These are phyloP conservation scores for Alternaria brassicicola DNA, from an alignment of 2,329 filamentous ascomycete species.

Conservation along the genomic window DNA sequence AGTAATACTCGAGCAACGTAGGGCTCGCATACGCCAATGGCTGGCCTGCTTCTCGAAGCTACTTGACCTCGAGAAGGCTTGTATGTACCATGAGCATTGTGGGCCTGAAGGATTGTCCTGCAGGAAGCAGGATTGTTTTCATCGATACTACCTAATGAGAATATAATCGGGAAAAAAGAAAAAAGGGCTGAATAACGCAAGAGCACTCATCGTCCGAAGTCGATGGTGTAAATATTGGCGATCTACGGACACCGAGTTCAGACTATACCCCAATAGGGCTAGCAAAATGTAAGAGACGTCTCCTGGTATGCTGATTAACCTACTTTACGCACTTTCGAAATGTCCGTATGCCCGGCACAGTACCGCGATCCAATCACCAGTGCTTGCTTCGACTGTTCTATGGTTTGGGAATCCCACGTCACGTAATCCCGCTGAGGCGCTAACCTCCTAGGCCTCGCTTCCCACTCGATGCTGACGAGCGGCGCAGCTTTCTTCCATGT, in stretches of 20 bases:
- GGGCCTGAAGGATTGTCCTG: not conserved
- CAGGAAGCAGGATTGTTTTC: not conserved
- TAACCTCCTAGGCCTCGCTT: not conserved
- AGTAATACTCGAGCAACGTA: not conserved
- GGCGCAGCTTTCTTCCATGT: not conserved
- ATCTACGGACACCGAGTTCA: not conserved
- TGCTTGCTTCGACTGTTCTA: not conserved
- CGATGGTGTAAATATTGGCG: not conserved
- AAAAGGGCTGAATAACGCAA: not conserved
- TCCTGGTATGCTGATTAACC: not conserved
- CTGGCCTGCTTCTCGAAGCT: fast-evolving
- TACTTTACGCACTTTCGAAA: not conserved
- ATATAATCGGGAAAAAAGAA: not conserved
- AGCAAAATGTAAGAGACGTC: not conserved
- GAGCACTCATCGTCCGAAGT: not conserved
- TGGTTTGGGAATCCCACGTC: not conserved
- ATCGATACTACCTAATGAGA: not conserved
- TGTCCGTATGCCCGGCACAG: not conserved
- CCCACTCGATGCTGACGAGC: not conserved
- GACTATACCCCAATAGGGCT: not conserved
- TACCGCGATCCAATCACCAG: not conserved
- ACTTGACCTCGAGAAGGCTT: not conserved
- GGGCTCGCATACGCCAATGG: no score
- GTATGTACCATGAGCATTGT: not conserved
- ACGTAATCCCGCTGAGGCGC: not conserved